Base-by-base conservation (phyloP, 2,329 filamentous ascomycete genomes). In the Exophiala mesophila region DNA sequence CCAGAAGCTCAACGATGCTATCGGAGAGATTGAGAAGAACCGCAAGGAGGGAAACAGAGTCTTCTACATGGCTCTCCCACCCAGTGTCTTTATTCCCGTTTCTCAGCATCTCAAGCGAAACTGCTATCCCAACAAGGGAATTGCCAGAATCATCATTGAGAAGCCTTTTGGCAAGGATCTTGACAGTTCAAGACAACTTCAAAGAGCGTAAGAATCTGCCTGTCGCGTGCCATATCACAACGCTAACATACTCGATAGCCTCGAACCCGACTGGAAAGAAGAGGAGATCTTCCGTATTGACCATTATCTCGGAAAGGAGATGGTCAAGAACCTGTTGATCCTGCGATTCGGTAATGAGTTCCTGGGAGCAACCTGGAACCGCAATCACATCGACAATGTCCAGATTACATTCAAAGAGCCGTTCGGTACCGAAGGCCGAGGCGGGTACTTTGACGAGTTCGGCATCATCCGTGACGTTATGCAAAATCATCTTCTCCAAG, bases 321-420 rank as follows among this genome's bases (percentile, higher is more conserved):
- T 98, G 92, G 92, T 98, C 60, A 98, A 98, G 82, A 98, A 98
- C 72, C 94, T 98, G 57, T 77, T 98, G 55, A 96, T 98, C 57
- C 79, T 98, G 55, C 81, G 94, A 63, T 98, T 98, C 64, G 94
- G 92, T 58, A 98, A 98, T 74, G 89, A 94, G 56, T 98, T 98
- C 77, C 86, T 98, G 58, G 89, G 89, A 55, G 90, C 92, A 31
- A 98, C 90, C 46, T 98, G 92, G 92, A 98, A 97, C 76, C 82
- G 92, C 57, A 89, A 96, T 68, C 90, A 97, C 76, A 98, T 98
- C 71, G 92, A 97, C 72, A 98, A 95, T 60, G 85, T 98, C 36
- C 92, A 97, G 73, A 97, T 98, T 63, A 88, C 92, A 35, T 98
- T 98, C 78, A 98, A 98, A 75, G 92, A 98, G 73, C 92, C 92